These are phyloP conservation scores for Penicillium sp. DNA, from an alignment of 2,329 filamentous ascomycete genomes.

Conservation along the genomic window DNA sequence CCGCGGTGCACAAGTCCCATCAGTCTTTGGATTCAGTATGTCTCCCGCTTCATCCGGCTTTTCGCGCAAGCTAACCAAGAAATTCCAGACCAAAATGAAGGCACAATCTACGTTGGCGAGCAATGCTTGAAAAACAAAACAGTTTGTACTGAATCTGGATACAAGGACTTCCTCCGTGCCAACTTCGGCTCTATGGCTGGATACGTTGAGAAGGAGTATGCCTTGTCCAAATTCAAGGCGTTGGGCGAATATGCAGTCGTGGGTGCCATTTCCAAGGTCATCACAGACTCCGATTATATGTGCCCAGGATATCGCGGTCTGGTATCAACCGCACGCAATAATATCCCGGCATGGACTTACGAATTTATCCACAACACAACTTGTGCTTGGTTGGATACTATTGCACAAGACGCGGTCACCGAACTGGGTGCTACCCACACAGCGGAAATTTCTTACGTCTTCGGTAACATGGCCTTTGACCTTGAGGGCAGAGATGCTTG, in stretches of 20 bases:
- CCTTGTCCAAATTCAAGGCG: slow-evolving; percentile 12
- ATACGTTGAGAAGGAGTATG: slow-evolving; percentile 19
- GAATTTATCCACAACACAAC: slow-evolving; percentile 24
- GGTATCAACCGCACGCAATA: slow-evolving; percentile 8
- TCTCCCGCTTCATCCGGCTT: not conserved
- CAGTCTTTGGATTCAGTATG: slow-evolving; percentile 28
- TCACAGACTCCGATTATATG: slow-evolving; percentile 18
- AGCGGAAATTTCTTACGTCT: slow-evolving; percentile 24
- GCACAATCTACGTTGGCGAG: not conserved
- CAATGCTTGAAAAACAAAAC: not conserved
- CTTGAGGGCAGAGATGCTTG: slow-evolving; percentile 9
- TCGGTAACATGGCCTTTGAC: slow-evolving; percentile 18
- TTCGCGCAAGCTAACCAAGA: not conserved
- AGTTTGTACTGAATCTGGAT: slow-evolving; percentile 9
- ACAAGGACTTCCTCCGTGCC: slow-evolving; percentile 20
- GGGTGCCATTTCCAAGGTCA: slow-evolving; percentile 18
- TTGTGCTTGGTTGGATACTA: slow-evolving; percentile 22
- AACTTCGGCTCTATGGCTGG: slow-evolving; percentile 21
- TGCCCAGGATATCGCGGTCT: slow-evolving; percentile 22
- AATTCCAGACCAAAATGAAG: slow-evolving; percentile 4
- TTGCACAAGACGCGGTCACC: not conserved
- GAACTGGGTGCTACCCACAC: slow-evolving; percentile 18
- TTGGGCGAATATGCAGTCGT: slow-evolving; percentile 4
- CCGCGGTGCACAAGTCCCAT: slow-evolving; percentile 22
- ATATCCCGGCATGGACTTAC: slow-evolving; percentile 24